A percentile compares a stretch with the other conserved stretches of the same genome.
Conservation (phyloP, 306 rosid species). For the Prunus padus region DNA sequence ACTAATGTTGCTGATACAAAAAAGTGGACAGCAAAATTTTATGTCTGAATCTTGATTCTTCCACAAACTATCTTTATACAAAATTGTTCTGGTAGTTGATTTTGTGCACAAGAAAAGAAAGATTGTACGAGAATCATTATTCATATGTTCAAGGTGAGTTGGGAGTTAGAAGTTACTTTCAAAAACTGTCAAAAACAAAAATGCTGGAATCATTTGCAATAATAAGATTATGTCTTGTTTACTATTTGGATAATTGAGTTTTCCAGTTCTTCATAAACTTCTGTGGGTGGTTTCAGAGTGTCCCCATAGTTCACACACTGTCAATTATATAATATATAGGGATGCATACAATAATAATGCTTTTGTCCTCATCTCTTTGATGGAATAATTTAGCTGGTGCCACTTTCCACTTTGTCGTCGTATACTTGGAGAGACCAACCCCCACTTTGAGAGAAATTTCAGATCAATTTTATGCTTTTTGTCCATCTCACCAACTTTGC, state of each 20-base stretch:
- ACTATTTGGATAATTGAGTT: background rate
- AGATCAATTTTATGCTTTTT: background rate
- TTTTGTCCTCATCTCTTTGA: too few species aligned
- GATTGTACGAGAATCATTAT: background rate
- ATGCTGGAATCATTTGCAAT: background rate
- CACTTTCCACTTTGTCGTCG: background rate
- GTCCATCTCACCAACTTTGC: conserved; percentile 7
- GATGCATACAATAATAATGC: background rate
- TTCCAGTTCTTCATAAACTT: background rate
- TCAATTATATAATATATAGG: too few species aligned
- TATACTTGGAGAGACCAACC: background rate
- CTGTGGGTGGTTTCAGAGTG: background rate
- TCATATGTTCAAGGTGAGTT: background rate
- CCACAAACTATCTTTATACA: background rate
- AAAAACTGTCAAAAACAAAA: background rate
- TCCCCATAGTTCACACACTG: background rate
- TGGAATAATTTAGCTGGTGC: background rate
- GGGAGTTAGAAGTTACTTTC: background rate
- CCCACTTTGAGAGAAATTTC: background rate
- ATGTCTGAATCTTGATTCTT: background rate
- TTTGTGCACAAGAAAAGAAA: background rate
- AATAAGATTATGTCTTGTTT: background rate
- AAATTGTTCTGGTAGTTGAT: background rate
- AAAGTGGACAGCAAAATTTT: background rate
- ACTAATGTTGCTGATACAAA: background rate